Evolutionary conservation across 1,139 yeast species (phyloP).

Genomic region (Candida glucosophila): DNA sequence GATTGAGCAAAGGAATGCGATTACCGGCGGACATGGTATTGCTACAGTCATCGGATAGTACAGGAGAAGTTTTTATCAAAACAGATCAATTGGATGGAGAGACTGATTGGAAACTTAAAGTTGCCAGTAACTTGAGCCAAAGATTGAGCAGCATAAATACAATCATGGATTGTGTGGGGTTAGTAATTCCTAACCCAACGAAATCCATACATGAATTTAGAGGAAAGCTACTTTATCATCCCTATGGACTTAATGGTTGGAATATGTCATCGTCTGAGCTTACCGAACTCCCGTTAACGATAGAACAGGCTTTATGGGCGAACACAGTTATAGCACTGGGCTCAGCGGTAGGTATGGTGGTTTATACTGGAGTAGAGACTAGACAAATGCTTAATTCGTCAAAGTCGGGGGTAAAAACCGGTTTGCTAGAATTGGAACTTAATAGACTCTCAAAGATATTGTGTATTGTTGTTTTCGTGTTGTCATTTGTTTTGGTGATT

Average conservation of each 20-base stretch:
- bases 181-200: conserved; percentile 70
- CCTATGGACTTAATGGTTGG: background rate
- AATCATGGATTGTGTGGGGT: conserved; percentile 32
- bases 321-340: conserved; percentile 96
- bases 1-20: conserved; percentile 71
- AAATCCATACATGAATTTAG: conserved; percentile 74
- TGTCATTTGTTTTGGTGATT: conserved; percentile 71
- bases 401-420: conserved; percentile 81
- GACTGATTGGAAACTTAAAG: conserved; percentile 93
- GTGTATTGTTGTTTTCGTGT: conserved; percentile 75
- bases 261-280: conserved; percentile 21
- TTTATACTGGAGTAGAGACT: conserved; percentile 89
- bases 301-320: conserved; percentile 97
- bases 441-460: conserved; percentile 81
- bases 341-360: conserved; percentile 75
- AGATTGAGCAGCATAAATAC: conserved; percentile 29
- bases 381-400: conserved; percentile 93
- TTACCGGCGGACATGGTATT: conserved; percentile 90
- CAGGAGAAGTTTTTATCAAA: conserved; percentile 88
- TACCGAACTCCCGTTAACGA: conserved; percentile 61
- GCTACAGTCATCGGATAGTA: conserved; percentile 60
- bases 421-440: conserved; percentile 83
- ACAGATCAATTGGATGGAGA: conserved; percentile 99
- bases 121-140: conserved; percentile 73
- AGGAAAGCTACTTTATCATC: conserved; percentile 52